A percentile compares a stretch with the other conserved stretches of the same genome.
These are phyloP conservation scores for Blastobotrys buckinghamii DNA, from an alignment of 1,139 yeast species.

Conservation along the genomic window DNA sequence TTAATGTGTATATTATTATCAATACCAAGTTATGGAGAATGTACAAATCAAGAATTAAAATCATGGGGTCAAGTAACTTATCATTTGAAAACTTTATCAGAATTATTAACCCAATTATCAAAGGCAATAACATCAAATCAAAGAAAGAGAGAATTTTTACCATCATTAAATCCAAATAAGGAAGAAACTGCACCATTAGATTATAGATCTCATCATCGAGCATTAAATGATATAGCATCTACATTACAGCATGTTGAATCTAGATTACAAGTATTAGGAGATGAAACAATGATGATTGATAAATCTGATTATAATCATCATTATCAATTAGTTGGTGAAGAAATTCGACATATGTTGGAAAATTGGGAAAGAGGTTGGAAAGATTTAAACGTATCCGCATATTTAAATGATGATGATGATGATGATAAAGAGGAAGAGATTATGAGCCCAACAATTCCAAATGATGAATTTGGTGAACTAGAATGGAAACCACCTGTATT, in stretches of 20 bases:
- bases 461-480: background rate
- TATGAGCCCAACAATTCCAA: background rate
- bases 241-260: constrained; percentile 34
- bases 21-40: constrained; percentile 29
- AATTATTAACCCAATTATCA: constrained; percentile 26
- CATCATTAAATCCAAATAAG: constrained; percentile 8
- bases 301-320: constrained; percentile 21
- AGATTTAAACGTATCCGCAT: background rate
- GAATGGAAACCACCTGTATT: constrained; percentile 1
- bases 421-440: background rate
- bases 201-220: constrained; percentile 19
- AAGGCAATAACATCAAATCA: constrained; percentile 20
- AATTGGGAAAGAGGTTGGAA: constrained; percentile 30
- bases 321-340: constrained; percentile 30
- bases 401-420: background rate
- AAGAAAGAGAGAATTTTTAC: background rate
- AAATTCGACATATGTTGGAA: constrained; percentile 26
- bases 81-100: constrained; percentile 26
- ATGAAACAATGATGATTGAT: constrained; percentile 18
- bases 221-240: constrained; percentile 25
- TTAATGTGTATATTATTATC: constrained; percentile 40
- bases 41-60: constrained; percentile 22
- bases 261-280: constrained; percentile 31
- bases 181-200: constrained; percentile 6
- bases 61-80: constrained; percentile 32